phyloP scores from a whole-genome alignment of 2,329 filamentous ascomycete genomes.

The Paecilomyces fulvus region DNA sequence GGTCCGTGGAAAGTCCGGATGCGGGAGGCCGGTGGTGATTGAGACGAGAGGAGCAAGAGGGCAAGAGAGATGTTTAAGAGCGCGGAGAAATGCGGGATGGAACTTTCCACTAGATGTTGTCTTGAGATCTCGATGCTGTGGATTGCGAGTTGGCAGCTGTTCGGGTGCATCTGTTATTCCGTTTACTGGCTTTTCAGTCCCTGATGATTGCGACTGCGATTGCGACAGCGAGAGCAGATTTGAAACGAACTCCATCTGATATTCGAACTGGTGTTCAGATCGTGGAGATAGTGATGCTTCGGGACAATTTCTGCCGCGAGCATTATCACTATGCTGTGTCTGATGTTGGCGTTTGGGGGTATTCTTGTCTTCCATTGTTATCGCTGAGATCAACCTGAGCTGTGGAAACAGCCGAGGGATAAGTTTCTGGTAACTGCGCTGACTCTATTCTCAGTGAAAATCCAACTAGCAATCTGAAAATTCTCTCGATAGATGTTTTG shows the following conservation, averaged over 20 bases:
- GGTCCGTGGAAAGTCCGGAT: slow-evolving; percentile 31
- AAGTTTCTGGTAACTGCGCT: too few relatives aligned
- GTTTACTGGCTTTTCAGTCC: background rate
- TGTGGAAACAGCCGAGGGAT: background rate
- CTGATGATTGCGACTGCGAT: background rate
- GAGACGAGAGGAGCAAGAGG: slow-evolving; percentile 29
- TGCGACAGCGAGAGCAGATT: background rate
- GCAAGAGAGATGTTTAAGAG: slow-evolving; percentile 20
- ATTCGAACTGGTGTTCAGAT: background rate
- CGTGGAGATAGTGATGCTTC: background rate
- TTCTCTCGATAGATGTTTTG: too few relatives aligned
- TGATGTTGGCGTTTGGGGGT: background rate
- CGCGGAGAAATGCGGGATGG: slow-evolving; percentile 6
- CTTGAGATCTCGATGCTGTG: background rate
- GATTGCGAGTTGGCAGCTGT: background rate
- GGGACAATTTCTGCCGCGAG: background rate
- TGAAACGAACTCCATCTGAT: background rate
- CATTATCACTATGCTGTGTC: background rate
- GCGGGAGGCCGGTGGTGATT: slow-evolving; percentile 23
- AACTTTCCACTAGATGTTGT: background rate
- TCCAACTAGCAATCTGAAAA: too few relatives aligned
- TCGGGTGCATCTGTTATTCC: background rate
- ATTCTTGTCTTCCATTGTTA: background rate
- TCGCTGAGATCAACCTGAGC: background rate
- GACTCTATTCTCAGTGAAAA: too few relatives aligned